Evolutionary conservation across 2,329 filamentous ascomycete species (phyloP), one percentile per base, ranked within the genome.

Genomic region (Microdochium paspali): DNA sequence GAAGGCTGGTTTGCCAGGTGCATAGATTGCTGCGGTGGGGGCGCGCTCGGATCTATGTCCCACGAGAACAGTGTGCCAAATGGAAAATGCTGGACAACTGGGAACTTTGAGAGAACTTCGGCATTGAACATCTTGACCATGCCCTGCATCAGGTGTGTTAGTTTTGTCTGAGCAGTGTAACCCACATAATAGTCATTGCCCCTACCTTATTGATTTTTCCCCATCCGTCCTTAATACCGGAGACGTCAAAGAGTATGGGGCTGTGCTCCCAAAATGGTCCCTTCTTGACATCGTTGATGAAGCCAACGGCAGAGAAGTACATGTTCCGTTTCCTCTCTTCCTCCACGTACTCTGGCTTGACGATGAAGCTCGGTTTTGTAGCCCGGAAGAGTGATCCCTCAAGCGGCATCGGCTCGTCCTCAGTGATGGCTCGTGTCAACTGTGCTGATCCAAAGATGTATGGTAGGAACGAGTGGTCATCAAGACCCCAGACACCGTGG

Each of bases 41-140:
- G 55, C 1, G 84, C 82, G 47, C 77, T 68, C 0, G 83, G 83
- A 59, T 90, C 84, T 44, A 64, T 67, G 2, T 87, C 81, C 84
- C 85, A 91, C 31, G 77, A 79, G 61, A 91, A 89, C n/a, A 93
- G 69, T 5, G 82, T 85, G 24, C 87, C 87, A 55, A 93, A 91
- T 2, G 77, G 79, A 55, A 93, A 97, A 66, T 98, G 93, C 66
- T 98, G 93, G n/a, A 98, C 89, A 2, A 98, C 93, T 2, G 93
- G 93, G 61, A 96, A 96, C 65, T 98, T 98, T 32, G 87, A 88
- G 13, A 98, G 73, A 3, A 98, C 93, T 69, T 98, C 93, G 18
- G 88, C 93, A 55, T 94, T 90, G 70, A 91, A 98, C 93, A 98
- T 98, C 68, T 97, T 98, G 59, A 98, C 81, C 93, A 98, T 97